A percentile compares a stretch with the other conserved stretches of the same genome.
These are phyloP conservation scores for Penicillium sp. DNA, from an alignment of 2,329 filamentous ascomycete genomes.

Conservation along the genomic window DNA sequence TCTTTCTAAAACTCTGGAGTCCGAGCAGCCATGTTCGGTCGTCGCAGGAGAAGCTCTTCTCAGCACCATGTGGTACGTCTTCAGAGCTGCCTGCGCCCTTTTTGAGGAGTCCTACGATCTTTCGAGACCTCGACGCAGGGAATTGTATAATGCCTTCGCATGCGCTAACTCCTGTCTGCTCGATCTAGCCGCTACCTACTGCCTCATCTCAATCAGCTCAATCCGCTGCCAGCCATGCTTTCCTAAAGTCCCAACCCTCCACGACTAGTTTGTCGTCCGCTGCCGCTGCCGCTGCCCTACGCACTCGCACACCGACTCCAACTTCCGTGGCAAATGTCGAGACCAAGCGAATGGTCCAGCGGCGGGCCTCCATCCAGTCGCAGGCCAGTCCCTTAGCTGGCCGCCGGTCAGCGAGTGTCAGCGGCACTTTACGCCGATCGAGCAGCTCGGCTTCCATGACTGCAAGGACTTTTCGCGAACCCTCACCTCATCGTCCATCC, in stretches of 20 bases:
- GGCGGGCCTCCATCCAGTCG: constrained; percentile 68
- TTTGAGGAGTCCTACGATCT: neutral
- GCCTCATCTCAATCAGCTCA: constrained; percentile 68
- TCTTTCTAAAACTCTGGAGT: neutral
- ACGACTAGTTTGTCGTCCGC: constrained; percentile 69
- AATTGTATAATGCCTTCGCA: neutral
- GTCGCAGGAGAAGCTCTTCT: constrained; percentile 38
- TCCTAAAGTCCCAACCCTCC: constrained; percentile 62
- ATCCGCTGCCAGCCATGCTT: constrained; percentile 75
- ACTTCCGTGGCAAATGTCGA: constrained; percentile 76
- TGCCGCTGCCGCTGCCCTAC: constrained; percentile 78
- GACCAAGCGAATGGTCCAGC: constrained; percentile 76
- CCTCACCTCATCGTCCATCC: constrained; percentile 53
- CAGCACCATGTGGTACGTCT: constrained; percentile 34
- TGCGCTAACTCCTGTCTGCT: constrained; percentile 11
- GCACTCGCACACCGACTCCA: constrained; percentile 69
- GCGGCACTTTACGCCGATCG: constrained; percentile 53
- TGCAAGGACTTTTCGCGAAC: constrained; percentile 78
- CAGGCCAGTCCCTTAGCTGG: constrained; percentile 48
- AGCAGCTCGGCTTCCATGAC: constrained; percentile 78
- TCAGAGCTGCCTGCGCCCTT: neutral
- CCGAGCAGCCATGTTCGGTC: constrained; percentile 37
- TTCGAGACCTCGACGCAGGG: neutral
- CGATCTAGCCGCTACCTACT: constrained; percentile 55
- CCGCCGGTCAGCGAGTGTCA: constrained; percentile 37